phyloP scores from a whole-genome alignment of 108 stramenopile species.

The Discostella stelligeroides region DNA sequence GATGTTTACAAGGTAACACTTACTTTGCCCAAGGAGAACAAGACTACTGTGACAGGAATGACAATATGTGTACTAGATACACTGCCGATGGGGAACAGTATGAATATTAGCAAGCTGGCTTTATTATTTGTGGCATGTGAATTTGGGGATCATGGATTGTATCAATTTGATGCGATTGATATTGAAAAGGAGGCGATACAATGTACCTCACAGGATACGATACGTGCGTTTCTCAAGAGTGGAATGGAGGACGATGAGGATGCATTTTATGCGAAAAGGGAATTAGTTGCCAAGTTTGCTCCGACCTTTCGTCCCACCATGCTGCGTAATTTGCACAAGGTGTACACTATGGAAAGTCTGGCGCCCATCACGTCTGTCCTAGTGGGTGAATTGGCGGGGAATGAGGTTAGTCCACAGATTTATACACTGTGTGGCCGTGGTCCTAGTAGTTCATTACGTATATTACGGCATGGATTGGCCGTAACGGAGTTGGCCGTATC shows the following conservation, averaged over 20 bases:
- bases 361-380: conserved; percentile 87
- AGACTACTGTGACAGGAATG: conserved; percentile 59
- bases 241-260: conserved; percentile 24
- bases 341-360: conserved; percentile 81
- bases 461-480: conserved; percentile 89
- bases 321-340: conserved; percentile 78
- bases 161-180: conserved; percentile 93
- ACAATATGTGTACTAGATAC: conserved; percentile 88
- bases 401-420: conserved; percentile 93
- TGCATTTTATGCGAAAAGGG: conserved; percentile 39
- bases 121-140: conserved; percentile 92
- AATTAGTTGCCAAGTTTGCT: conserved; percentile 57
- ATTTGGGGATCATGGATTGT: conserved; percentile 95
- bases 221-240: conserved; percentile 32
- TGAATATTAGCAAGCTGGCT: conserved; percentile 93
- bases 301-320: conserved; percentile 76
- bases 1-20: conserved; percentile 95
- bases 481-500: conserved; percentile 95
- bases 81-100: conserved; percentile 77
- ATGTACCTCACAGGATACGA: conserved; percentile 53
- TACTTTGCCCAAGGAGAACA: conserved; percentile 61
- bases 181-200: conserved; percentile 69
- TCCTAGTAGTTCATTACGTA: conserved; percentile 77
- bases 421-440: conserved; percentile 92
- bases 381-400: conserved; percentile 90